Evolutionary conservation across 768 basidiomycete species (phyloP), one percentile per base, ranked within the genome.

Genomic region (Naganishia onofrii): DNA sequence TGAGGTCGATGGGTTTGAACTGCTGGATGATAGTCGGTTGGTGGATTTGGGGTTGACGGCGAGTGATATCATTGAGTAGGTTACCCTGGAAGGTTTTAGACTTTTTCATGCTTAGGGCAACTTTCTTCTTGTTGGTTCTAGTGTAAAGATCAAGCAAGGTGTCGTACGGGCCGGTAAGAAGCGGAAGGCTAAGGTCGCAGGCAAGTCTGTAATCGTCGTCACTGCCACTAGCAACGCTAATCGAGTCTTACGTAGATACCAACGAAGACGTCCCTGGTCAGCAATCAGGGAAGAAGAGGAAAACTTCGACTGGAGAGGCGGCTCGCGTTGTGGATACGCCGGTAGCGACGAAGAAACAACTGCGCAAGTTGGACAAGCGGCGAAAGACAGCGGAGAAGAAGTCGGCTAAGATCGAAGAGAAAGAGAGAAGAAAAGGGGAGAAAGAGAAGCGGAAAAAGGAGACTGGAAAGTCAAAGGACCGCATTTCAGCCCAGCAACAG

Each of bases 1-100:
- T 6, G 53, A 66, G n/a, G 38, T 71, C 12, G 70, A 71, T 21
- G 70, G 70, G 12, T 71, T 71, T 44, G 70, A 71, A 7, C 57
- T 71, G 7, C 21, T 71, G n/a, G 70, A 71, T 32, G 55, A 42
- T 15, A 71, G 64, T 36, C 32, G 19, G 6, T 13, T 71, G 36
- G 26, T 13, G 17, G 52, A 67, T 42, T 57, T 71, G 6, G 54
- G 42, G 8, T 52, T 63, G 42, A 57, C 38, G 32, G 66, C 46
- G 17, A 42, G n/a, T 23, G 70, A 71, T 67, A 66, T 71, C 12
- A 44, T 71, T 21, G 51, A 23, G 70, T 71, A 66, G 52, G 70
- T 34, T 21, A 2, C 42, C 15, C 10, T 21, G 34, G 28, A 34
- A 12, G 19, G 2, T 7, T 13, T 51, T 12, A 17, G 15, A 53